phyloP scores from a whole-genome alignment of 169 alveolate species.

The Toxoplasma gondii region DNA sequence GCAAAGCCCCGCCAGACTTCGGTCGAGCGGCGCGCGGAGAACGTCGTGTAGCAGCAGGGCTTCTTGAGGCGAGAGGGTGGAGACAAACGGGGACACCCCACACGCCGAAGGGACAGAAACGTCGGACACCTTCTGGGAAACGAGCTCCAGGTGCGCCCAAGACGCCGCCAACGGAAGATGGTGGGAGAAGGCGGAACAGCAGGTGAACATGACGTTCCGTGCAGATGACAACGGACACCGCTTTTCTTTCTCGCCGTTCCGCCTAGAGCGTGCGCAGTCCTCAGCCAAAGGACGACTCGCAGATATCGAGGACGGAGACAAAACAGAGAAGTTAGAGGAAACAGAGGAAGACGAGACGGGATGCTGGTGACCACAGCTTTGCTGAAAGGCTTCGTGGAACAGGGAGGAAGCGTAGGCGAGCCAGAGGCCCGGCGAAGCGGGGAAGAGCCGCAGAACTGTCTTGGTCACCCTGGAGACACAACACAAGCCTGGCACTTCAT shows the following conservation, averaged over 20 bases:
- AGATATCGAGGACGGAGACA: not conserved
- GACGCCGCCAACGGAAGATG: slow-evolving; percentile 6
- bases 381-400: not conserved
- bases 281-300: too few species aligned
- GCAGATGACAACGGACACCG: not conserved
- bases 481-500: too few species aligned
- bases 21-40: not conserved
- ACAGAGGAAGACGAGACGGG: not conserved
- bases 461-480: not conserved
- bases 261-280: not conserved
- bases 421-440: slow-evolving; percentile 5
- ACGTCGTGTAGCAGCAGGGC: not conserved
- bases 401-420: slow-evolving; percentile 40
- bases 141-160: not conserved
- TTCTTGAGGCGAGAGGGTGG: slow-evolving; percentile 4
- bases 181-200: slow-evolving; percentile 5
- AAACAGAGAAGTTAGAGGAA: not conserved
- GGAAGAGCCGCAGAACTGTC: not conserved
- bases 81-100: not conserved
- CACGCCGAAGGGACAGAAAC: not conserved
- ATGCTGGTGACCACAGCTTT: not conserved
- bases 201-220: not conserved
- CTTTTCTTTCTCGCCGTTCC: not conserved
- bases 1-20: not conserved
- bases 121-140: not conserved